phyloP scores from a whole-genome alignment of 106 monocot species.

The Xerophyta viscosa region DNA sequence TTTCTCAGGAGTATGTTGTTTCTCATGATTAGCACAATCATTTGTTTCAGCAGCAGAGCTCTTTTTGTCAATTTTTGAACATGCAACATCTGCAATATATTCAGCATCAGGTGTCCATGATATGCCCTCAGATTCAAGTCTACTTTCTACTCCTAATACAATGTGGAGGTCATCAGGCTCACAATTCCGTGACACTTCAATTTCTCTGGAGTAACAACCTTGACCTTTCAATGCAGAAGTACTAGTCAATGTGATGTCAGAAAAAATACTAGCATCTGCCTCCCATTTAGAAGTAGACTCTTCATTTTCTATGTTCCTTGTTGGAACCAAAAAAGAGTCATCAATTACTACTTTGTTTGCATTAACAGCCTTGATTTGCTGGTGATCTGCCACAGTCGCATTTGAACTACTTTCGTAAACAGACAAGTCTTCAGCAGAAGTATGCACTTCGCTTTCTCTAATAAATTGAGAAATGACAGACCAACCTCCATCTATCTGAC shows the following conservation, averaged over 20 bases:
- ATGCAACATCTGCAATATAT: constrained; percentile 3
- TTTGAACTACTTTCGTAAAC: constrained; percentile 3
- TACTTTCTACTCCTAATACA: constrained; percentile 6
- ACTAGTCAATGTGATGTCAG: constrained; percentile 1
- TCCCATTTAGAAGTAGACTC: constrained; percentile 5
- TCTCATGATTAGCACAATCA: background rate
- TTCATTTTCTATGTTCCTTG: constrained; percentile 6
- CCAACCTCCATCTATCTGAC: constrained; percentile 17
- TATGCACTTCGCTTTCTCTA: background rate
- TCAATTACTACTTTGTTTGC: background rate
- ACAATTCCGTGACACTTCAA: background rate
- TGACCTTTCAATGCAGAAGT: background rate
- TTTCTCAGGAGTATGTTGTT: background rate
- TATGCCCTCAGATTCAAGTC: background rate
- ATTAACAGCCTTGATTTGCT: background rate
- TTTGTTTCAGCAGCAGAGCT: constrained; percentile 2
- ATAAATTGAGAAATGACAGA: constrained; percentile 4
- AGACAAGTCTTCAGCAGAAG: background rate
- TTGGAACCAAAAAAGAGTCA: constrained; percentile 21
- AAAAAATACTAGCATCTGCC: constrained; percentile 17
- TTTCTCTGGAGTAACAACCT: background rate
- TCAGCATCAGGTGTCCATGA: constrained; percentile 14
- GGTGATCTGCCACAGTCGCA: no score
- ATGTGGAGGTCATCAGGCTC: constrained; percentile 28
- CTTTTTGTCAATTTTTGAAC: background rate